Evolutionary conservation across 192 early-diverging fungal genomes (phyloP), one percentile per base, ranked within the genome.

Genomic region (Oehlia diaphana): DNA sequence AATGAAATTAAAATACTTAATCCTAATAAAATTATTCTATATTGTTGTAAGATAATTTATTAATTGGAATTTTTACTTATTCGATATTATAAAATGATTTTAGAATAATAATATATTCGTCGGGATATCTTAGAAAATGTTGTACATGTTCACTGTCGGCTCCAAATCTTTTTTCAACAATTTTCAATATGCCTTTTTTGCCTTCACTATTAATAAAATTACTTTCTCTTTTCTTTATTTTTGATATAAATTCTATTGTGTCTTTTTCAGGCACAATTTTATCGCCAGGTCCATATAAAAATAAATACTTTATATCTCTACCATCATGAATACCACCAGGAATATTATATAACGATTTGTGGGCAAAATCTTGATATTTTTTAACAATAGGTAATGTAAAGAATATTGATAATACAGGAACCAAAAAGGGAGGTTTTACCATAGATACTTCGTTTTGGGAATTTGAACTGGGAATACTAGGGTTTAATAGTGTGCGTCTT

Each of bases 221-320:
- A 35, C 10, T 37, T 62, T 35, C 58, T 58, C 74, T 33, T 26
- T 76, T n/a, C 39, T 76, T 76, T 14, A 76, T 66, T 47, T 10
- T 76, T 13, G 39, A 14, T 4, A 76, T 76, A 76, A 76, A 76
- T 28, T 63, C 35, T 9, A 63, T 63, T 7, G 65, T 23, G 4
- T 76, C 63, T 7, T 39, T 31, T 58, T 76, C 75, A 65, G 75
- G 75, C 9, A 76, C 39, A 64, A 76, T 76, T 65, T 76, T 33
- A 76, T 76, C 75, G 66, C 61, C 42, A 47, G 39, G 75, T 23
- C 75, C 61, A 76, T 76, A 76, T 28, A 76, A 53, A 63, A 76
- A 76, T 23, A 76, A 39, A 47, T 65, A 76, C 26, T 63, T 58
- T 8, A 65, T 26, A 35, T 65, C 21, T 44, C 44, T 72, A 4